Percentiles rank a stretch among this genome's conserved stretches.
phyloP scores from a whole-genome alignment of 345 rosid species.

The Excoecaria agallocha region DNA sequence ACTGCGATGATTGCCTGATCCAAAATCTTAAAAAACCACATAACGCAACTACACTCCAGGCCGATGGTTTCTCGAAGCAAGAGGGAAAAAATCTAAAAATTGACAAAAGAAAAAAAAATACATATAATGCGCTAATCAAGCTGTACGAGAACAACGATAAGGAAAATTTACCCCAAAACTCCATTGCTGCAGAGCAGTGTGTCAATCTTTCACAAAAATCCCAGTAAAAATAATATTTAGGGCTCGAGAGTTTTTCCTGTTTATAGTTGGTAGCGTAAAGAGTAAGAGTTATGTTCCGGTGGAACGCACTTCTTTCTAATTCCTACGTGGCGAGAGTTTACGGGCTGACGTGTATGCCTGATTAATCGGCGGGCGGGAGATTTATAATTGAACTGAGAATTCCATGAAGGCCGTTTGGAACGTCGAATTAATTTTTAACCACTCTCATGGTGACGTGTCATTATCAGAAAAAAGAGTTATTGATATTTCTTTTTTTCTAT shows the following conservation, averaged over 20 bases:
- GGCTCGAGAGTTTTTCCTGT: neutral
- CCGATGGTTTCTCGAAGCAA: constrained; percentile 9
- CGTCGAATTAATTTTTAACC: too few relatives aligned
- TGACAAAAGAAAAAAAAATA: neutral
- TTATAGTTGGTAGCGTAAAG: neutral
- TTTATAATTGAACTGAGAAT: too few relatives aligned
- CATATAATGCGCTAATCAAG: neutral
- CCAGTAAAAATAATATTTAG: neutral
- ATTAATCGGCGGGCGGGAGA: too few relatives aligned
- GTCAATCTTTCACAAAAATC: neutral
- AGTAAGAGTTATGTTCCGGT: neutral
- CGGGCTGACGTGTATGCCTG: too few relatives aligned
- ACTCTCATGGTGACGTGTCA: too few relatives aligned
- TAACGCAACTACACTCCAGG: neutral
- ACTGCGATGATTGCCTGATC: neutral
- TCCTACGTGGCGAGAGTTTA: too few relatives aligned
- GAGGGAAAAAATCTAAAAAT: neutral
- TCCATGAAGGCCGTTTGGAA: too few relatives aligned
- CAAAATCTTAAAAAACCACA: neutral
- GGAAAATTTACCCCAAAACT: constrained; percentile 52
- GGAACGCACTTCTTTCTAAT: neutral
- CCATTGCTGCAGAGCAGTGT: constrained; percentile 29
- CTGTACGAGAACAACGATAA: neutral
- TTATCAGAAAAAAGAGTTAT: too few relatives aligned
- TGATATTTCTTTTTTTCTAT: too few relatives aligned